These are phyloP conservation scores for Aphanomyces stellatus DNA, from an alignment of 352 stramenopile species.

Conservation along the genomic window DNA sequence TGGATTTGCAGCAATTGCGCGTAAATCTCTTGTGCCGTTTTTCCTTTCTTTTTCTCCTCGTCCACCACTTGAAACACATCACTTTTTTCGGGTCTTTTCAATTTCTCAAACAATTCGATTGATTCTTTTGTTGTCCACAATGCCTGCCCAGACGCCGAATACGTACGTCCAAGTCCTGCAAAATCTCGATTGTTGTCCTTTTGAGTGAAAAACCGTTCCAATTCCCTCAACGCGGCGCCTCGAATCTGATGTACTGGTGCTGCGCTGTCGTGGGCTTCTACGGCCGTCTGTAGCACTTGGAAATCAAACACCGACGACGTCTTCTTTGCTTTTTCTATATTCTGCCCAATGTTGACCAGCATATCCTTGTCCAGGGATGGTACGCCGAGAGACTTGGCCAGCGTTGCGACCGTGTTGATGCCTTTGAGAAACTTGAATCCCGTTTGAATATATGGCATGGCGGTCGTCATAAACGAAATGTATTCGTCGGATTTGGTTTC, in stretches of 20 bases:
- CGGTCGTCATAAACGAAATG: neutral
- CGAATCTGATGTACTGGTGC: neutral
- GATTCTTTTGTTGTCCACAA: neutral
- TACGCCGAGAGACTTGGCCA: neutral
- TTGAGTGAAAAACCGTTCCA: neutral
- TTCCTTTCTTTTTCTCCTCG: neutral
- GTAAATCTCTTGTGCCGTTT: neutral
- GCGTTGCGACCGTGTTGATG: neutral
- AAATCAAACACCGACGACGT: neutral
- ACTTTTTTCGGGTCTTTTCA: neutral
- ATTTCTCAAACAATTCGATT: neutral
- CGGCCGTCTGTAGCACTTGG: neutral
- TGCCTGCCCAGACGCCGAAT: neutral
- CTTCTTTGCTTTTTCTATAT: neutral
- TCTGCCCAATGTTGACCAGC: neutral
- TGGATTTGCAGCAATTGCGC: neutral
- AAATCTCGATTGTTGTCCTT: neutral
- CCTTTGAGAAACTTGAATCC: neutral
- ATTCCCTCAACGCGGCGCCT: neutral
- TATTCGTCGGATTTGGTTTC: neutral
- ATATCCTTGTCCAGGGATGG: neutral
- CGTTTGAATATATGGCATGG: constrained; percentile 2
- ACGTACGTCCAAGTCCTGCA: neutral
- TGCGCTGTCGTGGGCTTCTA: neutral
- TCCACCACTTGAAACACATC: too few species aligned